These are phyloP conservation scores for Hypsizygus ulmarius DNA, from an alignment of 1,284 basidiomycete species.

Conservation along the genomic window DNA sequence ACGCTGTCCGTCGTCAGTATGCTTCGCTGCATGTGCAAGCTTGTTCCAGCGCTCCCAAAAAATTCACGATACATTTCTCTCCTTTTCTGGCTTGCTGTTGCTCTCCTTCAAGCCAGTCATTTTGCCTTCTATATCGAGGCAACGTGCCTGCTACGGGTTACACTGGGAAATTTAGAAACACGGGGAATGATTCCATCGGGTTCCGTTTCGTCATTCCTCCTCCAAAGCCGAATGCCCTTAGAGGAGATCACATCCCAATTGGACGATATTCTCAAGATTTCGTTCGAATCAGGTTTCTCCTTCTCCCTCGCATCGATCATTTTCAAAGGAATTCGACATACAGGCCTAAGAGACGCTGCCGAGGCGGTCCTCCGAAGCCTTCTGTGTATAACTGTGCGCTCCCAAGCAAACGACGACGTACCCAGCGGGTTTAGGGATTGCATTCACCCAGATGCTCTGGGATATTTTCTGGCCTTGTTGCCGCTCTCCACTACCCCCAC, in stretches of 20 bases:
- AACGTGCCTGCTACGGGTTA: slow-evolving; percentile 59
- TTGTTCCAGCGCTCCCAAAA: slow-evolving; percentile 67
- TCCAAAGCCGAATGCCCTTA: slow-evolving; percentile 63
- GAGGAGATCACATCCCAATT: slow-evolving; percentile 73
- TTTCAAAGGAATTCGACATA: slow-evolving; percentile 81
- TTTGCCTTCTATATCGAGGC: slow-evolving; percentile 74
- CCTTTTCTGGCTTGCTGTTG: slow-evolving; percentile 85
- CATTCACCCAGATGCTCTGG: slow-evolving; percentile 61
- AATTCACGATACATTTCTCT: slow-evolving; percentile 73
- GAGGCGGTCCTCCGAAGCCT: slow-evolving; percentile 56
- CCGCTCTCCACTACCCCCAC: slow-evolving; percentile 61
- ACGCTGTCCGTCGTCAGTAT: slow-evolving; percentile 80
- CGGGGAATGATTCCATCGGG: slow-evolving; percentile 55
- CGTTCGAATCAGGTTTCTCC: slow-evolving; percentile 77
- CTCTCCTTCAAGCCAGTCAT: slow-evolving; percentile 75
- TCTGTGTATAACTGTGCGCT: slow-evolving; percentile 53
- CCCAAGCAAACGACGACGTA: slow-evolving; percentile 37
- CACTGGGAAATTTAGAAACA: slow-evolving; percentile 64
- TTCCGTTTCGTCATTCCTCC: slow-evolving; percentile 56
- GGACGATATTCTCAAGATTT: slow-evolving; percentile 71
- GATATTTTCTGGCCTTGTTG: slow-evolving; percentile 80
- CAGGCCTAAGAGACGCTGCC: slow-evolving; percentile 58
- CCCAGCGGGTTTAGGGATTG: slow-evolving; percentile 37
- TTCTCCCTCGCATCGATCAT: slow-evolving; percentile 81
- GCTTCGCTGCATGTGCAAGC: slow-evolving; percentile 79